phyloP scores from a whole-genome alignment of 2,329 filamentous ascomycete genomes.

The Ophiostoma perfectum region DNA sequence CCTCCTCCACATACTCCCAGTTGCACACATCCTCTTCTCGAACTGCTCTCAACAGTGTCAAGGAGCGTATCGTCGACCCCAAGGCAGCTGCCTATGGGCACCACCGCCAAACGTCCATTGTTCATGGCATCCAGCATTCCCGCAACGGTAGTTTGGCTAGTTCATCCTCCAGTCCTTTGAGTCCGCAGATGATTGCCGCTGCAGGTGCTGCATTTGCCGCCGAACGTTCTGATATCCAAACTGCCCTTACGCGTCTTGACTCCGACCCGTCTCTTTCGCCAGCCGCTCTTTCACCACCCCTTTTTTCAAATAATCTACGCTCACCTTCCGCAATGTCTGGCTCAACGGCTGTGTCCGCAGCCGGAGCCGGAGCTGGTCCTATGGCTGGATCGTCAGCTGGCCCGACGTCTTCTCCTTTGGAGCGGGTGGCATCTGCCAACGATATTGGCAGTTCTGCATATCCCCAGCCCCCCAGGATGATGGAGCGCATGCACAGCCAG shows the following conservation, averaged over 20 bases:
- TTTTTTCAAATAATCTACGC: conserved; percentile 30
- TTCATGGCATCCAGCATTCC: conserved; percentile 90
- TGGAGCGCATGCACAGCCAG: conserved; percentile 57
- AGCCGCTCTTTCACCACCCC: conserved; percentile 17
- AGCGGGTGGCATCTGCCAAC: conserved; percentile 38
- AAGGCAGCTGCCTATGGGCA: conserved; percentile 66
- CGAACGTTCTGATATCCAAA: conserved; percentile 49
- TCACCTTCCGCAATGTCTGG: conserved; percentile 47
- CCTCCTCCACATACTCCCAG: conserved; percentile 33
- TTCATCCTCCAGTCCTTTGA: conserved; percentile 75
- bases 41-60: conserved; percentile 38
- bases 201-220: conserved; percentile 51
- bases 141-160: conserved; percentile 83
- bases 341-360: conserved; percentile 30
- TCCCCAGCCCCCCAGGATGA: conserved; percentile 46
- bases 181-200: conserved; percentile 76
- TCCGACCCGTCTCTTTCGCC: conserved; percentile 37
- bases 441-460: conserved; percentile 31
- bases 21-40: conserved; percentile 40
- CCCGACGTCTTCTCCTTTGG: conserved; percentile 37
- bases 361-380: not conserved
- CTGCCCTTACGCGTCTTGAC: conserved; percentile 42
- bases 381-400: conserved; percentile 26
- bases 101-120: conserved; percentile 93
- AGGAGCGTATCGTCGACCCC: conserved; percentile 51